Base-by-base conservation (phyloP, 176 grass and related monocot genomes). In the Alopecurus myosuroides region DNA sequence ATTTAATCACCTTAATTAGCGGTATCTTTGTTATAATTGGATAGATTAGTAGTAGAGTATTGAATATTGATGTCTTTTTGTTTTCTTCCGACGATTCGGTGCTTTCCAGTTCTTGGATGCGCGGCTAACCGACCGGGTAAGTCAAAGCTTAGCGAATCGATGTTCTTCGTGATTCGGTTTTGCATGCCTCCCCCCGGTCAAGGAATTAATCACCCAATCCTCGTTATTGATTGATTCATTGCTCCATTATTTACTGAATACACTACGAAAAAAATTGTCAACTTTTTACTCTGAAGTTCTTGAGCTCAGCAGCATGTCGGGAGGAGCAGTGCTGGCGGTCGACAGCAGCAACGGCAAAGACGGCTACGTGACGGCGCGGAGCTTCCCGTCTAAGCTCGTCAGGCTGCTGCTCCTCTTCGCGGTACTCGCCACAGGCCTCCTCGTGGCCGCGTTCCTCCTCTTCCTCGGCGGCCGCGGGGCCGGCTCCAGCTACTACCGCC, bases 401-500 rank as follows among this genome's bases (percentile, higher is more conserved):
- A 82, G 88, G 6, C 77, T 77, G 5, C 19, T 90, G 37, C 70
- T 88, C 20, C 15, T 94, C 13, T 77, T 85, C 46, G 62, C 83
- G 8, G 77, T 85, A 34, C 30, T 92, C 7, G 73, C 51, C 40
- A 37, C 83, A 19, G 88, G 77, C 17, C 73, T 90, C 49, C 31
- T 84, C 30, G 60, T 81, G 22, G 77, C 79, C 14, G 35, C 23
- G 60, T 11, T 82, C 51, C 14, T 85, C 4, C 68, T 89, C 65
- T 9, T 84, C 60, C 29, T 39, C 39, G 3, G 20, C 11, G 18
- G 60, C 12, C 14, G 25, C 25, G 19, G 77, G 70, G 42, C 39
- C 71, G 5, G 28, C 39, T 63, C 23, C 60, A 17, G 6, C 28
- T 63, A 22, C 44, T 36, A 74, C 39, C 1, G 25, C 28, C 48